Base-by-base conservation (phyloP, 495 filamentous ascomycete species). In the Trichoderma erinaceum region DNA sequence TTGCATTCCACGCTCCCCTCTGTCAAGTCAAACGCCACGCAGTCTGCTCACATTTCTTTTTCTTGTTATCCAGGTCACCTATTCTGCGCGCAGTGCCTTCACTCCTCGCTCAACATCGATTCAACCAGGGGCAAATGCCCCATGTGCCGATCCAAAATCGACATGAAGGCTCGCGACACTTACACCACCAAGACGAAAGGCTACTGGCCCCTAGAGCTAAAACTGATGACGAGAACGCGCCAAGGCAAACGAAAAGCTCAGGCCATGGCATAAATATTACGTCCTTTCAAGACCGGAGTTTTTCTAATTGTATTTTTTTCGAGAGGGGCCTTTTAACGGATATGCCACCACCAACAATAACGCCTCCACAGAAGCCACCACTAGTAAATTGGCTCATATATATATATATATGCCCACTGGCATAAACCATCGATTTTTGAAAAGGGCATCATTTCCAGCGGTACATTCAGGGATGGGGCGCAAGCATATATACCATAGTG, bases 71-170 rank as follows among this genome's bases (percentile, higher is more conserved):
- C 56, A 96, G 92, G 92, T 1, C 92, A 97, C 77, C 81, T 96
- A 13, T 96, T 94, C 77, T 97, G 92, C 71, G 86, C 90, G 69
- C 86, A 86, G 38, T 97, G 92, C 74, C 85, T 97, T 8, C 88
- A 90, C 69, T 85, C 89, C 38, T 87, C 90, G 8, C 81, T 96
- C 15, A 84, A 88, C 64, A 87, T 89, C 38, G 81, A 83, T 21
- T 74, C 77, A 15, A 75, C 74, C 35, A 83, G 79, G 67, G 78
- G 77, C 48, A 75, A 77, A 13, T 86, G 84, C 56, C 84, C 84
- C 0, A 81, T 85, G 32, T 86, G 84, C 71, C 78, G 84, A 43
- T 77, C 82, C n/a, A 82, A 82, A 64, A 79, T 86, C 65, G 87
- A 87, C 41, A 78, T 81, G 16, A 81, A 83, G 74, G 83, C 73